Percentiles rank a stretch among this genome's conserved stretches.
These are phyloP conservation scores for Ganoderma meredithae DNA, from an alignment of 1,284 basidiomycete genomes.

Conservation along the genomic window DNA sequence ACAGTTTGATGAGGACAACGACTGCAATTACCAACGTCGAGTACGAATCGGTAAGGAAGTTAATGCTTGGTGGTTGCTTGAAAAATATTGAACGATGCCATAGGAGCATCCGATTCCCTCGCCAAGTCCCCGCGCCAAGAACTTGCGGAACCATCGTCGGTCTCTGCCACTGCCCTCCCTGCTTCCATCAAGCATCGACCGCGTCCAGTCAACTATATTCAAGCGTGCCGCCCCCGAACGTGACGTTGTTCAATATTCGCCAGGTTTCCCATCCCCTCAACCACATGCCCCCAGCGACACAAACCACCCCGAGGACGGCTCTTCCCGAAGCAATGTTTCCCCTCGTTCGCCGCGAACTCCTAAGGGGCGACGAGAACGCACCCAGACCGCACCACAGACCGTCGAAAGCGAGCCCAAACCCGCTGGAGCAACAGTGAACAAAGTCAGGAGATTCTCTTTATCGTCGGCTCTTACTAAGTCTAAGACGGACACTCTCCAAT, in stretches of 20 bases:
- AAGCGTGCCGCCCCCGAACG: neutral
- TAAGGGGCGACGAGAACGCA: constrained; percentile 24
- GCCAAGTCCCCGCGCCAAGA: constrained; percentile 27
- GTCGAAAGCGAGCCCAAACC: neutral
- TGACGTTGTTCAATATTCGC: neutral
- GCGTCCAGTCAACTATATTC: constrained; percentile 1
- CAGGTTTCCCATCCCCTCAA: neutral
- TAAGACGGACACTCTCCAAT: constrained; percentile 33
- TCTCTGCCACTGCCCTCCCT: constrained; percentile 33
- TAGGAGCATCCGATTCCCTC: constrained; percentile 41
- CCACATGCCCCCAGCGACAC: no score
- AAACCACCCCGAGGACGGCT: neutral
- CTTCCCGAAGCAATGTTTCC: neutral
- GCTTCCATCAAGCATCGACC: constrained; percentile 20
- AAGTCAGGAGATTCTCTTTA: constrained; percentile 37
- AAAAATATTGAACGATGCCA: neutral
- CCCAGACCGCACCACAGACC: constrained; percentile 28
- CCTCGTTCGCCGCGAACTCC: constrained; percentile 22
- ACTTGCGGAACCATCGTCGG: constrained; percentile 31
- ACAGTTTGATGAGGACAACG: constrained; percentile 36
- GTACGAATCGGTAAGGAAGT: constrained; percentile 39
- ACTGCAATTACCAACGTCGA: constrained; percentile 39
- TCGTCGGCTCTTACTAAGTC: constrained; percentile 37
- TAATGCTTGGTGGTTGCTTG: neutral
- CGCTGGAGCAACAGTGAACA: constrained; percentile 8